Conservation (phyloP, 225 moss, liverwort and hornwort species). For the Anthoceros angustus region DNA sequence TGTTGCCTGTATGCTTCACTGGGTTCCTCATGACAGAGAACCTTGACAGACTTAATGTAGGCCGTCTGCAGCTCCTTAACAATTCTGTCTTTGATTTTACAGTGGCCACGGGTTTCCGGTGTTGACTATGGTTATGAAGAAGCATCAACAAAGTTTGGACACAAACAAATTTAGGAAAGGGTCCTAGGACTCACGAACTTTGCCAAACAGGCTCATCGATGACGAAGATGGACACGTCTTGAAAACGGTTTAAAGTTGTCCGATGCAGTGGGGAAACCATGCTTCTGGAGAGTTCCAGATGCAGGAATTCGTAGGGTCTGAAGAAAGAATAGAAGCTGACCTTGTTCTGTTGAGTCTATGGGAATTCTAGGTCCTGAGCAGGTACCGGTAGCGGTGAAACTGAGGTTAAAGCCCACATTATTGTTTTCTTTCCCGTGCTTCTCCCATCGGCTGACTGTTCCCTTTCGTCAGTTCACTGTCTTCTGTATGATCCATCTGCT, state of each 20-base stretch:
- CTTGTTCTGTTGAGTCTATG: slow-evolving; percentile 46
- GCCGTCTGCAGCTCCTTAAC: not conserved
- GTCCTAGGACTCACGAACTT: slow-evolving; percentile 55
- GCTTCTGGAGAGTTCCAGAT: slow-evolving; percentile 54
- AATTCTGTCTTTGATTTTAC: slow-evolving; percentile 12
- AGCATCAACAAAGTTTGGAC: slow-evolving; percentile 32
- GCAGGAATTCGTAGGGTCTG: slow-evolving; percentile 57
- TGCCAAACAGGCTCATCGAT: slow-evolving; percentile 61
- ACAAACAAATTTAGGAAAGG: slow-evolving; percentile 19
- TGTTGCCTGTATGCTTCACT: not conserved
- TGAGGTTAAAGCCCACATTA: not conserved
- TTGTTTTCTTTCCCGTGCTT: not conserved
- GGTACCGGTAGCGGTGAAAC: slow-evolving; percentile 17
- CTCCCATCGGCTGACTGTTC: not conserved
- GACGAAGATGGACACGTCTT: slow-evolving; percentile 43
- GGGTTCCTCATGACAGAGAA: not conserved
- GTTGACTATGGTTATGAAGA: slow-evolving; percentile 80
- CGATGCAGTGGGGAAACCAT: slow-evolving; percentile 66
- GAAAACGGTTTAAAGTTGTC: slow-evolving; percentile 40
- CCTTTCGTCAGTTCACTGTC: not conserved
- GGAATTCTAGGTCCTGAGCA: slow-evolving; percentile 78
- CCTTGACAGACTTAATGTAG: not conserved
- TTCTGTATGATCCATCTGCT: not conserved
- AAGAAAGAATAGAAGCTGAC: slow-evolving; percentile 47
- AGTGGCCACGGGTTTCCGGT: slow-evolving; percentile 73